phyloP scores from a whole-genome alignment of 768 basidiomycete species.

The Tulasnella sp. region DNA sequence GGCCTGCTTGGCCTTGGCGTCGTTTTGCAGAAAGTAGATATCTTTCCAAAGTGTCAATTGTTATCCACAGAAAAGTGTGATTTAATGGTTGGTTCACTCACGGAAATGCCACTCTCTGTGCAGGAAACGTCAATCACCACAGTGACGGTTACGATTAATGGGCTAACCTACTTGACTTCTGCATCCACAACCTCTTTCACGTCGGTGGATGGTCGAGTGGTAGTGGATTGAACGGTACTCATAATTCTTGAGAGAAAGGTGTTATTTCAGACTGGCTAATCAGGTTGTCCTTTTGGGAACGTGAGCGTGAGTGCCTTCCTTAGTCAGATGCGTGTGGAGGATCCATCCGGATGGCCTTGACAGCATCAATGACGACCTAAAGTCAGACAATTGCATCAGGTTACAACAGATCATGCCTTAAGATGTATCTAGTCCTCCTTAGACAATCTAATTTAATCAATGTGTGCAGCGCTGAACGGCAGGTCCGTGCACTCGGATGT shows the following conservation, averaged over 20 bases:
- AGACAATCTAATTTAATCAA: neutral
- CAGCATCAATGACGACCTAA: too few species aligned
- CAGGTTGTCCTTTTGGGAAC: too few species aligned
- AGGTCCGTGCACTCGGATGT: too few species aligned
- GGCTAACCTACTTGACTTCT: constrained; percentile 47
- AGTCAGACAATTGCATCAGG: too few species aligned
- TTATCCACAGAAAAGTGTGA: neutral
- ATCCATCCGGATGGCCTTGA: too few species aligned
- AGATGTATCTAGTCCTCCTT: too few species aligned
- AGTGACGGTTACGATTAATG: neutral
- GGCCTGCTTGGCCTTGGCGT: constrained; percentile 47
- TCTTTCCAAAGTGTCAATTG: constrained; percentile 35
- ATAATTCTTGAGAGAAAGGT: too few species aligned
- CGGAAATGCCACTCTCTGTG: constrained; percentile 73
- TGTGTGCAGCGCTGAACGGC: neutral
- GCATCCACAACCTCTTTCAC: constrained; percentile 45
- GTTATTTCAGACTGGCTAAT: too few species aligned
- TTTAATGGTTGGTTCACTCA: constrained; percentile 27
- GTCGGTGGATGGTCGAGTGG: constrained; percentile 34
- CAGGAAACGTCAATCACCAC: neutral
- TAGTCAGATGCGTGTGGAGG: too few species aligned
- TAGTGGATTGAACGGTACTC: too few species aligned
- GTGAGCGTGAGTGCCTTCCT: too few species aligned
- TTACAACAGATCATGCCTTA: too few species aligned
- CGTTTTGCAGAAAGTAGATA: constrained; percentile 69